Evolutionary conservation across 352 stramenopile genomes (phyloP).

Genomic region (Pythium myriotylum): DNA sequence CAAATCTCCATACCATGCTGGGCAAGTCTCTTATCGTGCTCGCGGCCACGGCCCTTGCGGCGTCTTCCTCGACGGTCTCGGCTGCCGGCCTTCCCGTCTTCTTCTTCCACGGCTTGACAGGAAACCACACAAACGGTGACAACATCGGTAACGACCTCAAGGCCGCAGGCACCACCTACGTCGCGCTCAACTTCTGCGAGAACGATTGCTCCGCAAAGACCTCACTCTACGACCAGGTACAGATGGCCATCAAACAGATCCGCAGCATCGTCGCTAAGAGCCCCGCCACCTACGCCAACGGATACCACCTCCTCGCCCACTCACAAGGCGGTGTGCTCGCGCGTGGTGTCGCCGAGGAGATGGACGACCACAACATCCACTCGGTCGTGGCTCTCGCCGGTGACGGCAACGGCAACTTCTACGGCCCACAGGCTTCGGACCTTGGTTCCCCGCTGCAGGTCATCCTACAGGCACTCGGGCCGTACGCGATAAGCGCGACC

Average conservation of each 20-base stretch:
- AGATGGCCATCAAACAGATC: slow-evolving; percentile 42
- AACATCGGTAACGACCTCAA: slow-evolving; percentile 39
- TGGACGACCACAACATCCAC: slow-evolving; percentile 50
- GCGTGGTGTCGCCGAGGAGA: slow-evolving; percentile 44
- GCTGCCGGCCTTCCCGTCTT: slow-evolving; percentile 34
- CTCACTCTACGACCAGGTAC: slow-evolving; percentile 33
- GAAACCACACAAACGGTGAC: slow-evolving; percentile 25
- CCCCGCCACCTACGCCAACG: slow-evolving; percentile 33
- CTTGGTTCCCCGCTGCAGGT: slow-evolving; percentile 24
- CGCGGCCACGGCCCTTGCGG: no score
- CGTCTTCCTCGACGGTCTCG: not conserved
- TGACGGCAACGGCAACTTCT: slow-evolving; percentile 45
- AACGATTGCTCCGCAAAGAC: slow-evolving; percentile 32
- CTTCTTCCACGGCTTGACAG: slow-evolving; percentile 49
- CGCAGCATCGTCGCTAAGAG: slow-evolving; percentile 27
- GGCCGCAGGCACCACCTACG: slow-evolving; percentile 31
- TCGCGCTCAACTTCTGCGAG: slow-evolving; percentile 37
- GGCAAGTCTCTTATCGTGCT: no score
- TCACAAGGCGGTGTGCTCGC: slow-evolving; percentile 42
- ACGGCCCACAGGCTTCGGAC: slow-evolving; percentile 37
- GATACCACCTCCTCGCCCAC: slow-evolving; percentile 49
- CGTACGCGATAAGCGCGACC: slow-evolving; percentile 20
- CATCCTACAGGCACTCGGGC: slow-evolving; percentile 33
- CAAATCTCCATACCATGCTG: no score
- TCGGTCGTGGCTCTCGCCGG: slow-evolving; percentile 42